phyloP scores from a whole-genome alignment of 129 eudicot genomes.

The Ambrosia trifida region DNA sequence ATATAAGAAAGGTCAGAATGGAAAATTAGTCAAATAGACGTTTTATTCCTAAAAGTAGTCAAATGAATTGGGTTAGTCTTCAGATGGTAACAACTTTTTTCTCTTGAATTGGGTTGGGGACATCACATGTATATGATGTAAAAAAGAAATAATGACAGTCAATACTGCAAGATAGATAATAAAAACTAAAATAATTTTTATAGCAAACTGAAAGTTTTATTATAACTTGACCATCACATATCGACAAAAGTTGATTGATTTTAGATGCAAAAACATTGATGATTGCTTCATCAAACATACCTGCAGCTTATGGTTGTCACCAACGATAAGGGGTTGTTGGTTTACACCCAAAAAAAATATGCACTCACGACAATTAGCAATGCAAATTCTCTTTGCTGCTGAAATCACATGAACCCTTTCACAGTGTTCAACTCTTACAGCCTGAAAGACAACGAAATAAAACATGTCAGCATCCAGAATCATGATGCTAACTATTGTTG shows the following conservation, averaged over 20 bases:
- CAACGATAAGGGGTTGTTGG: slow-evolving; percentile 93
- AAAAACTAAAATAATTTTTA: background rate
- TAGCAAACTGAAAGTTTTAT: background rate
- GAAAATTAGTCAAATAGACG: background rate
- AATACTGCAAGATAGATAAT: background rate
- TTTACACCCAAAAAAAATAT: slow-evolving; percentile 92
- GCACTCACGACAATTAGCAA: slow-evolving; percentile 98
- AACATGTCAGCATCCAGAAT: slow-evolving; percentile 11
- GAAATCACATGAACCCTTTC: slow-evolving; percentile 94
- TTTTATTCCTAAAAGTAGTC: background rate
- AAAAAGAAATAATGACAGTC: background rate
- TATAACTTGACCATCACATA: background rate
- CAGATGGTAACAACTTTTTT: background rate
- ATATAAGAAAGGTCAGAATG: background rate
- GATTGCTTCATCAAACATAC: slow-evolving; percentile 29
- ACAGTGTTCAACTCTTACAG: slow-evolving; percentile 95
- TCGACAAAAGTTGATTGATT: background rate
- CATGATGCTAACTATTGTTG: background rate
- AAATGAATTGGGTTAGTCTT: background rate
- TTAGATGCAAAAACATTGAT: background rate
- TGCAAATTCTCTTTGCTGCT: slow-evolving; percentile 87
- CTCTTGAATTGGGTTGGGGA: background rate
- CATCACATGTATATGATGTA: background rate
- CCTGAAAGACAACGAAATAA: slow-evolving; percentile 46
- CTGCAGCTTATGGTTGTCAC: slow-evolving; percentile 98